phyloP scores from a whole-genome alignment of 2,329 filamentous ascomycete species.

The Lasiodiplodia gonubiensis region DNA sequence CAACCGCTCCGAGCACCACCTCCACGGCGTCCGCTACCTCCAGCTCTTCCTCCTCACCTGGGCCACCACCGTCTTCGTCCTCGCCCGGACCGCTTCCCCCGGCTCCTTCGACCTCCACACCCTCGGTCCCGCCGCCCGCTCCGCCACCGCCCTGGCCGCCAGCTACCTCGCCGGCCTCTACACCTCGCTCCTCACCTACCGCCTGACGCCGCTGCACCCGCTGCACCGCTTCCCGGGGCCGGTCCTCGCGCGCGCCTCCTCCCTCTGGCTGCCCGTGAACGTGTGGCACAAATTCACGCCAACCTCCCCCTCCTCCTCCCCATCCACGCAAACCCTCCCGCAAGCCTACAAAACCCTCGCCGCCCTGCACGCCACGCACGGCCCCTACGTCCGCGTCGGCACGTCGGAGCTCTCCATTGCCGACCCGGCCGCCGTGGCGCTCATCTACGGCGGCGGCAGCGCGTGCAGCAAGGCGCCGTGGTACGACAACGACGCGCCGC shows the following conservation, averaged over 20 bases:
- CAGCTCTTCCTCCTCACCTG: slow-evolving; percentile 13
- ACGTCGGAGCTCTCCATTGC: slow-evolving; percentile 37
- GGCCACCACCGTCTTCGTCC: neutral
- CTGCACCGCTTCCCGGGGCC: slow-evolving; percentile 35
- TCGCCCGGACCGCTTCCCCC: neutral
- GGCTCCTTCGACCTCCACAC: too few relatives aligned
- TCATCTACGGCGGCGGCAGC: slow-evolving; percentile 42
- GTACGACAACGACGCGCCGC: slow-evolving; percentile 33
- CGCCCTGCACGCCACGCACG: slow-evolving; percentile 14
- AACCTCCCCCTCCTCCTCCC: neutral
- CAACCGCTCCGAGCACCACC: slow-evolving; percentile 25
- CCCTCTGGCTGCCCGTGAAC: slow-evolving; percentile 12
- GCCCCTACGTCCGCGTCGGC: slow-evolving; percentile 27
- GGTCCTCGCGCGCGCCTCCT: slow-evolving; percentile 6
- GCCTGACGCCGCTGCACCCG: slow-evolving; percentile 47
- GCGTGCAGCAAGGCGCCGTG: slow-evolving; percentile 37
- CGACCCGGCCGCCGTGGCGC: slow-evolving; percentile 34
- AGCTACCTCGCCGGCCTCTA: slow-evolving; percentile 30
- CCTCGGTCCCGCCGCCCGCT: neutral
- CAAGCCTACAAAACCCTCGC: slow-evolving; percentile 24
- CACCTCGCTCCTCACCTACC: slow-evolving; percentile 49
- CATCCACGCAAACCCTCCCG: neutral
- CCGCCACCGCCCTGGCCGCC: neutral
- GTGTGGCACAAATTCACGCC: neutral
- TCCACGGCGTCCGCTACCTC: slow-evolving; percentile 17